phyloP scores from a whole-genome alignment of 345 rosid genomes.

The Lumnitzera racemosa region DNA sequence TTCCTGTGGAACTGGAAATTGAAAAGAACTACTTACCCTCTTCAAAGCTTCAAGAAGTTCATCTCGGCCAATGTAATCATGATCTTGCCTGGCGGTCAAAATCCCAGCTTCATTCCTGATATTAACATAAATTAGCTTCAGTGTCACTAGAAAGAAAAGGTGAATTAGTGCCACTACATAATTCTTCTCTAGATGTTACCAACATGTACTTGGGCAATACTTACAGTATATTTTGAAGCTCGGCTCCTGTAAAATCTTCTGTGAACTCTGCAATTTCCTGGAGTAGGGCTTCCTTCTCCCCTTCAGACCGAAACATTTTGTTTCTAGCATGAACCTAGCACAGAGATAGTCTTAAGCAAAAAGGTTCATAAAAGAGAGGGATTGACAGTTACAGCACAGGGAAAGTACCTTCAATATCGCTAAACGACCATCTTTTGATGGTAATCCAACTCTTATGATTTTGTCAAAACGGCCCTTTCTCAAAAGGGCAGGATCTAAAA shows the following conservation, averaged over 20 bases:
- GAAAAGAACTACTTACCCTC: conserved; percentile 41
- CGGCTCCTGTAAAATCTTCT: conserved; percentile 94
- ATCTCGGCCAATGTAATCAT: conserved; percentile 75
- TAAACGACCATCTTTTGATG: conserved; percentile 86
- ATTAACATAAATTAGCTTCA: conserved; percentile 22
- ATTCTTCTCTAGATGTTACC: no score
- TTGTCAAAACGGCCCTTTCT: conserved; percentile 98
- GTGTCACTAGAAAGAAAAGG: conserved; percentile 3
- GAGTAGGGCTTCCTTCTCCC: conserved; percentile 62
- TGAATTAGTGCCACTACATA: neutral
- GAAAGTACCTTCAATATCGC: conserved; percentile 35
- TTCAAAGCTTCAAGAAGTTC: conserved; percentile 92
- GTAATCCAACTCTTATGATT: conserved; percentile 91
- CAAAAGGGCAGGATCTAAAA: conserved; percentile 90
- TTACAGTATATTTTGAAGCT: conserved; percentile 92
- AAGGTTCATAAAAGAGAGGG: neutral
- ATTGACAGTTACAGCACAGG: neutral
- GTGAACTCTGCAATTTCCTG: conserved; percentile 75
- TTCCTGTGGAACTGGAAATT: conserved; percentile 2
- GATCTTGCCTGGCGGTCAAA: conserved; percentile 92
- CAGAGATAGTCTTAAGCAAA: neutral
- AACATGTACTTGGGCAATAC: neutral
- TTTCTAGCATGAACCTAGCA: conserved; percentile 93
- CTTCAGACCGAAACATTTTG: conserved; percentile 76
- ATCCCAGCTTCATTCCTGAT: conserved; percentile 96